A percentile compares a stretch with the other conserved stretches of the same genome.
Conservation (phyloP, 441 rosid species). For the Manihot esculenta region DNA sequence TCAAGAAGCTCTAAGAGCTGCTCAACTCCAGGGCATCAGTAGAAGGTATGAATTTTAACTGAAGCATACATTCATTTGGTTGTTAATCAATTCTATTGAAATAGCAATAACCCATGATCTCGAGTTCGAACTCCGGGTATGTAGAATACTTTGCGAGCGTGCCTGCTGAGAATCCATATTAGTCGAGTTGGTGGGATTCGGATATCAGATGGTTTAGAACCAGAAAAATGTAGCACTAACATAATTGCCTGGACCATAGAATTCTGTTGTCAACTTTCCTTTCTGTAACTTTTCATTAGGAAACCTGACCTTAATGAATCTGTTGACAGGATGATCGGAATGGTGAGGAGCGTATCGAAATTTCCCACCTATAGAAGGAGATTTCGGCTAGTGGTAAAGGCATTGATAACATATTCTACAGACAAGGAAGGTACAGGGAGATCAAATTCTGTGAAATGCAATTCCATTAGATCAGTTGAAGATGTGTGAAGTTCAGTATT, state of each 20-base stretch:
- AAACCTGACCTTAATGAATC: background rate
- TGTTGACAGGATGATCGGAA: conserved; percentile 64
- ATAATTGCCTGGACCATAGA: background rate
- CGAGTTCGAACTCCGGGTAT: too few relatives aligned
- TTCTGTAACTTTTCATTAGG: background rate
- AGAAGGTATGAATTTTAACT: conserved; percentile 56
- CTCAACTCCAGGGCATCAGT: conserved; percentile 74
- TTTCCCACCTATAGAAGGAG: conserved; percentile 70
- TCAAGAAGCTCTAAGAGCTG: conserved; percentile 61
- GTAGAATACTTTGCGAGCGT: too few relatives aligned
- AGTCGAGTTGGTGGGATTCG: too few relatives aligned
- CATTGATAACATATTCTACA: conserved; percentile 38
- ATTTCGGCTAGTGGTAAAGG: conserved; percentile 63
- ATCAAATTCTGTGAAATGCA: conserved; percentile 18
- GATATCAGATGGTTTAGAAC: too few relatives aligned
- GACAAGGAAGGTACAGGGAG: conserved; percentile 39
- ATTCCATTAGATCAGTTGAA: conserved; percentile 42
- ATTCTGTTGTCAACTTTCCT: background rate
- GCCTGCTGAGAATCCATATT: too few relatives aligned
- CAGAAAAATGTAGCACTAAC: too few relatives aligned
- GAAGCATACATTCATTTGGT: background rate
- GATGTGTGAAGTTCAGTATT: conserved; percentile 24
- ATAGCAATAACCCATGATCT: too few relatives aligned
- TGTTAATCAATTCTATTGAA: background rate
- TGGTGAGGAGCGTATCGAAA: conserved; percentile 59